A percentile compares a stretch with the other conserved stretches of the same genome.
phyloP scores from a whole-genome alignment of 2,329 filamentous ascomycete genomes.

The Penicillium sp. region DNA sequence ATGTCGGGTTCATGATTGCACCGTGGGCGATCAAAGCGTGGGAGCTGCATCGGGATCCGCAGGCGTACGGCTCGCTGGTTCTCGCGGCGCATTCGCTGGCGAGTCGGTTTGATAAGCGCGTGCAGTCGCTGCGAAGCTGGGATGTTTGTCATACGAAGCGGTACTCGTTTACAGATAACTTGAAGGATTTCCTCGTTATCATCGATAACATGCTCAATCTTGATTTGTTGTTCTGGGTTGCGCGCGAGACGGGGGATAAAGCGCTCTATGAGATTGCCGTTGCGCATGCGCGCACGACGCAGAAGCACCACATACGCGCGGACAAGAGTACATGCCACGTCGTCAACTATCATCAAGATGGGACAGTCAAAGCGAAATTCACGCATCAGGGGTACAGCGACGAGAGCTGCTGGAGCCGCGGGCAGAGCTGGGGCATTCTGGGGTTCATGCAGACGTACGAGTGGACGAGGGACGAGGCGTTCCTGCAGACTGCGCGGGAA shows the following conservation, averaged over 20 bases:
- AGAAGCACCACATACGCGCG: constrained; percentile 45
- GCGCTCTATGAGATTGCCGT: constrained; percentile 24
- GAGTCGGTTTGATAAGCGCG: constrained; percentile 40
- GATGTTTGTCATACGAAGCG: constrained; percentile 46
- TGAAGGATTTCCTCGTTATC: constrained; percentile 47
- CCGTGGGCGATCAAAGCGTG: constrained; percentile 55
- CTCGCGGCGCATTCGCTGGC: constrained; percentile 45
- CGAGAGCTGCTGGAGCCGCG: constrained; percentile 31
- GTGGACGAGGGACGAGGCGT: constrained; percentile 35
- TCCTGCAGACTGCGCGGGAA: constrained; percentile 48
- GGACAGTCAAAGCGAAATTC: constrained; percentile 34
- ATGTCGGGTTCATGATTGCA: constrained; percentile 60
- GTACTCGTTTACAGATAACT: constrained; percentile 37
- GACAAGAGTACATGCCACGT: constrained; percentile 33
- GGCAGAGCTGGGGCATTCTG: constrained; percentile 35
- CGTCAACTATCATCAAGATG: constrained; percentile 50
- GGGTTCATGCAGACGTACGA: constrained; percentile 47
- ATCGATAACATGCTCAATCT: constrained; percentile 52
- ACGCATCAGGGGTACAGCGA: constrained; percentile 34
- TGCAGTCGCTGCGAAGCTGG: constrained; percentile 50
- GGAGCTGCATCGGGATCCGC: constrained; percentile 48
- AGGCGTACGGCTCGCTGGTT: constrained; percentile 38
- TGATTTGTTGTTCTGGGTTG: constrained; percentile 46
- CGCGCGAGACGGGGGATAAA: constrained; percentile 37
- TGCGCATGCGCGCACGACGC: constrained; percentile 47